Conservation (phyloP, 1,284 basidiomycete genomes). For the Takashimella tepidaria region DNA sequence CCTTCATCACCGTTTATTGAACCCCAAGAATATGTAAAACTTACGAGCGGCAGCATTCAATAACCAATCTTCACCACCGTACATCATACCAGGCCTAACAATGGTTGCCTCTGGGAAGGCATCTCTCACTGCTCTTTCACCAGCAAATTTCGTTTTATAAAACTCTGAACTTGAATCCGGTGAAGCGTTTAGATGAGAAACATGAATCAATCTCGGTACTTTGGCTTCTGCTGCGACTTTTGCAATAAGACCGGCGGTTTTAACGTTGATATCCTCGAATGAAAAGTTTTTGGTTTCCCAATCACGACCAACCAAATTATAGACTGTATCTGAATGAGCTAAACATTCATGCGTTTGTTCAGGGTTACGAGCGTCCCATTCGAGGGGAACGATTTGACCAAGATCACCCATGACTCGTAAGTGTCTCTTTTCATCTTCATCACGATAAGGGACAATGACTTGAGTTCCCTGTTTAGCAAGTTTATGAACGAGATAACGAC, state of each 20-base stretch:
- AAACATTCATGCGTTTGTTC: constrained; percentile 90
- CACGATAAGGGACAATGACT: constrained; percentile 91
- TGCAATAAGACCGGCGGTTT: constrained; percentile 67
- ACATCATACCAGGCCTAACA: constrained; percentile 79
- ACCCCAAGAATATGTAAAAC: no score
- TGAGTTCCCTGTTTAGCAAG: constrained; percentile 91
- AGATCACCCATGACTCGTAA: constrained; percentile 93
- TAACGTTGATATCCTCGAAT: constrained; percentile 57
- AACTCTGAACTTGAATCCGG: constrained; percentile 72
- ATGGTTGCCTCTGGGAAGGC: constrained; percentile 87
- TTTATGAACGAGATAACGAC: constrained; percentile 88
- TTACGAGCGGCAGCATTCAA: constrained; percentile 87
- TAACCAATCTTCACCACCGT: constrained; percentile 90
- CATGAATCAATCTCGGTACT: constrained; percentile 82
- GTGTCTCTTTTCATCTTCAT: constrained; percentile 89
- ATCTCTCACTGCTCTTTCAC: constrained; percentile 79
- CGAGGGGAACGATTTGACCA: constrained; percentile 93
- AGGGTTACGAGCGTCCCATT: constrained; percentile 87
- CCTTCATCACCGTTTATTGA: no score
- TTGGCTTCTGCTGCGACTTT: constrained; percentile 69
- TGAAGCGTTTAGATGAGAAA: constrained; percentile 92
- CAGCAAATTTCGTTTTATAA: constrained; percentile 84
- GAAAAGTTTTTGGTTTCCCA: constrained; percentile 90
- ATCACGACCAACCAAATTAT: constrained; percentile 84
- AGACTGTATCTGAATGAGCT: constrained; percentile 94